Conservation (phyloP, 2,329 filamentous ascomycete species). For the Ophiostoma tasmaniense region DNA sequence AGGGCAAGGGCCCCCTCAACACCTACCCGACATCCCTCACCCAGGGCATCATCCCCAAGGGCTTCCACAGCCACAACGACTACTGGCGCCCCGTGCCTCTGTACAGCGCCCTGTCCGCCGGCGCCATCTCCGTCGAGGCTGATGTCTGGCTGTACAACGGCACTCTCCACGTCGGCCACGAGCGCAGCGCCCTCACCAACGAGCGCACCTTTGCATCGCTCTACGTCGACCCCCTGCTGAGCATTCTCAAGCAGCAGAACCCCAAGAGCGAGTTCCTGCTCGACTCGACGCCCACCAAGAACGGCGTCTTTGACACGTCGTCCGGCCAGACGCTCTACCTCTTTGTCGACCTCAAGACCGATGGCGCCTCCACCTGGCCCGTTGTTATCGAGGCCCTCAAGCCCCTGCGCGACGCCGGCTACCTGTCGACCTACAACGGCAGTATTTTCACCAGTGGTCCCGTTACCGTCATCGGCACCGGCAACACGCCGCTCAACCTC, state of each 20-base stretch:
- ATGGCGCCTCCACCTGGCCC: constrained; percentile 3
- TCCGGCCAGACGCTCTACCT: constrained; percentile 8
- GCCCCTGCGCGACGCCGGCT: constrained; percentile 8
- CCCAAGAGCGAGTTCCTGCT: not conserved
- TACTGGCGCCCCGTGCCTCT: constrained; percentile 9
- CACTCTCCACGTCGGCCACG: constrained; percentile 8
- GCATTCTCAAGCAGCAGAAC: constrained; percentile 1
- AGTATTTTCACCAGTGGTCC: not conserved
- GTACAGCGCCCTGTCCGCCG: constrained; percentile 8
- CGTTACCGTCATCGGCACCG: constrained; percentile 8
- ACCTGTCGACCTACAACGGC: constrained; percentile 6
- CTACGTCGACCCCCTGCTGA: constrained; percentile 3
- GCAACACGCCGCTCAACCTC: constrained; percentile 6
- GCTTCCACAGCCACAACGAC: constrained; percentile 9
- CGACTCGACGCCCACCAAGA: not conserved
- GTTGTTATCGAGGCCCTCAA: not conserved
- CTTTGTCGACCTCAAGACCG: constrained; percentile 10
- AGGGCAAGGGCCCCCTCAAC: not conserved
- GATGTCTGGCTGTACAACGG: constrained; percentile 9
- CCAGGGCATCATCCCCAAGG: constrained; percentile 8
- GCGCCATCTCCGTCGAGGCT: constrained; percentile 6
- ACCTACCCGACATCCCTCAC: constrained; percentile 7
- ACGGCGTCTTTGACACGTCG: constrained; percentile 7
- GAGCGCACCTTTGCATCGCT: constrained; percentile 2
- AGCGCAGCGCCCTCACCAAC: not conserved